Evolutionary conservation across 2,329 filamentous ascomycete species (phyloP).

Genomic region (Cytospora paraplurivora): DNA sequence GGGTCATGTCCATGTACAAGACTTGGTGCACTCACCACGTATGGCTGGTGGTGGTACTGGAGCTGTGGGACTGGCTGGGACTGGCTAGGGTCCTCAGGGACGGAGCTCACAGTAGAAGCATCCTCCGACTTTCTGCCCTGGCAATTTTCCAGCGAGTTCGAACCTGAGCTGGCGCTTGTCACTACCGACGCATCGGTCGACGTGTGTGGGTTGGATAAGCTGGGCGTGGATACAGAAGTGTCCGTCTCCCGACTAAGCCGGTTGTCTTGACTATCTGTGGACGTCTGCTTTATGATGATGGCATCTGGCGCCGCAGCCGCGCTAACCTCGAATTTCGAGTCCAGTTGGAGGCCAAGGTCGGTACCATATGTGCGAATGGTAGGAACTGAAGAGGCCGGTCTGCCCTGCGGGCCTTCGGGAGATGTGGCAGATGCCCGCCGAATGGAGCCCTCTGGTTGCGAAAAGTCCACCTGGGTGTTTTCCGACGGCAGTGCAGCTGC

Average conservation of each 20-base stretch:
- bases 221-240: constrained; percentile 51
- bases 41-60: constrained; percentile 61
- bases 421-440: constrained; percentile 18
- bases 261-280: constrained; percentile 42
- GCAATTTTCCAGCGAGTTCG: constrained; percentile 51
- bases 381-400: neutral
- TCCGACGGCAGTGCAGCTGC: constrained; percentile 45
- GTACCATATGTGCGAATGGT: constrained; percentile 1
- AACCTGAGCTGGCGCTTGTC: constrained; percentile 60
- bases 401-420: constrained; percentile 8
- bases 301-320: neutral
- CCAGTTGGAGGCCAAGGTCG: constrained; percentile 23
- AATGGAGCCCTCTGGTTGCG: constrained; percentile 25
- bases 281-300: constrained; percentile 38
- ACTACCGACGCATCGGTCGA: constrained; percentile 56
- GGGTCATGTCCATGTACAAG: constrained; percentile 45
- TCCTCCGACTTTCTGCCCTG: constrained; percentile 42
- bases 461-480: constrained; percentile 33
- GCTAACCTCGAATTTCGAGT: constrained; percentile 34
- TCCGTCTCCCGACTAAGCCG: constrained; percentile 58
- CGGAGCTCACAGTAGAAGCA: constrained; percentile 54
- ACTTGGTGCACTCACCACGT: constrained; percentile 46
- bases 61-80: constrained; percentile 56
- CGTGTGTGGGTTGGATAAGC: constrained; percentile 50
- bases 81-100: constrained; percentile 48